phyloP scores from a whole-genome alignment of 2,329 filamentous ascomycete species.

The Colletotrichum higginsianum region DNA sequence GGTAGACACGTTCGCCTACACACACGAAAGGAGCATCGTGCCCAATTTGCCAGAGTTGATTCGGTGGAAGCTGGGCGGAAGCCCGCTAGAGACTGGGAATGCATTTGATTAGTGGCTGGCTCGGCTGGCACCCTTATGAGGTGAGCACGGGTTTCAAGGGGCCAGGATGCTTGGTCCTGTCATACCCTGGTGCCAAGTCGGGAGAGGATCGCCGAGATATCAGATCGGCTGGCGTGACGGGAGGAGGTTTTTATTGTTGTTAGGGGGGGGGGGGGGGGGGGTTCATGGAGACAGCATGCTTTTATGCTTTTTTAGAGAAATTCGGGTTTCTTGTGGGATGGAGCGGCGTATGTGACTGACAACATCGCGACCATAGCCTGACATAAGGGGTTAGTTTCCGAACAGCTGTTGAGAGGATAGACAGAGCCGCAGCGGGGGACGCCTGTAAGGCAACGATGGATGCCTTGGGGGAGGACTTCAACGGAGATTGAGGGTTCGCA shows the following conservation, averaged over 20 bases:
- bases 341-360: constrained; percentile 6
- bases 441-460: neutral
- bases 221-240: neutral
- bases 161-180: neutral
- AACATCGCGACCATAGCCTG: neutral
- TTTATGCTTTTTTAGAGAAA: constrained; percentile 6
- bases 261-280: no score
- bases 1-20: neutral
- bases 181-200: constrained; percentile 6
- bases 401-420: neutral
- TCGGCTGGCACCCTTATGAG: neutral
- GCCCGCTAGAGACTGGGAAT: neutral
- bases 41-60: neutral
- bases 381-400: neutral
- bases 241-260: no score
- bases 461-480: neutral
- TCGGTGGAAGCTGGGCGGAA: neutral
- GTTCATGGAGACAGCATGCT: constrained; percentile 8
- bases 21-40: neutral
- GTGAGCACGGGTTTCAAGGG: neutral
- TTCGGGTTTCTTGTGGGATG: neutral
- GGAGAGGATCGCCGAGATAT: constrained; percentile 14
- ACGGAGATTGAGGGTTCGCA: neutral
- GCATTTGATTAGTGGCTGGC: neutral
- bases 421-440: neutral